Evolutionary conservation across 345 rosid species (phyloP).

Genomic region (Litchi chinensis): DNA sequence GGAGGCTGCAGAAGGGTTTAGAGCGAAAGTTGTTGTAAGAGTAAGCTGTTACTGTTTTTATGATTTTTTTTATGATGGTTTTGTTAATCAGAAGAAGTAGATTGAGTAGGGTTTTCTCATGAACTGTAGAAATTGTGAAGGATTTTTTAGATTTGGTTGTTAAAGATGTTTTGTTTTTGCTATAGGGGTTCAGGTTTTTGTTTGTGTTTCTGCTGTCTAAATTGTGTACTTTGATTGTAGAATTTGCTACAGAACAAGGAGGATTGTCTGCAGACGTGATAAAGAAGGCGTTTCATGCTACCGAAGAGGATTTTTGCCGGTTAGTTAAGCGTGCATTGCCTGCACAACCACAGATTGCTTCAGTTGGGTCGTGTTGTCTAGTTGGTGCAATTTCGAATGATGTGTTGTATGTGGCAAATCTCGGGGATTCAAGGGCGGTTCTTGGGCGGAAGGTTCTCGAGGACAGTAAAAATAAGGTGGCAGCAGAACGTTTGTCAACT

Average conservation of each 20-base stretch:
- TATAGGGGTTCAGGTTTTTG: not conserved
- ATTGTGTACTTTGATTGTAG: conserved; percentile 37
- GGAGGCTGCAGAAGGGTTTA: not conserved
- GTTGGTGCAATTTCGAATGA: conserved; percentile 84
- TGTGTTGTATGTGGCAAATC: conserved; percentile 81
- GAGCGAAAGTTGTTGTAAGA: not conserved
- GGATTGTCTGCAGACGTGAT: conserved; percentile 81
- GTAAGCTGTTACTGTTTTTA: not conserved
- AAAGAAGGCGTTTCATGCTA: conserved; percentile 80
- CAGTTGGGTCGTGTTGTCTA: conserved; percentile 94
- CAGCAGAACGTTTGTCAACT: conserved; percentile 85
- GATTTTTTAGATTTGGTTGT: not conserved
- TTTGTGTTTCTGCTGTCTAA: not conserved
- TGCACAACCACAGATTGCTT: conserved; percentile 77
- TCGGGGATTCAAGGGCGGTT: conserved; percentile 95
- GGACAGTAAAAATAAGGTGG: conserved; percentile 43
- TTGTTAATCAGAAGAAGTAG: not conserved
- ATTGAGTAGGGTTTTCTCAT: not conserved
- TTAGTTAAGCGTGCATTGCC: conserved; percentile 73
- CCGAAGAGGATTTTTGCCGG: conserved; percentile 84
- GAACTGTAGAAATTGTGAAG: not conserved
- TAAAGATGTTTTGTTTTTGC: not conserved
- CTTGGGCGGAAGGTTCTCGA: conserved; percentile 64
- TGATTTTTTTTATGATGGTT: not conserved
- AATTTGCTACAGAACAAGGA: conserved; percentile 79